Evolutionary conservation across 1,139 yeast genomes (phyloP).

Genomic region (Citeromyces hawaiiensis): DNA sequence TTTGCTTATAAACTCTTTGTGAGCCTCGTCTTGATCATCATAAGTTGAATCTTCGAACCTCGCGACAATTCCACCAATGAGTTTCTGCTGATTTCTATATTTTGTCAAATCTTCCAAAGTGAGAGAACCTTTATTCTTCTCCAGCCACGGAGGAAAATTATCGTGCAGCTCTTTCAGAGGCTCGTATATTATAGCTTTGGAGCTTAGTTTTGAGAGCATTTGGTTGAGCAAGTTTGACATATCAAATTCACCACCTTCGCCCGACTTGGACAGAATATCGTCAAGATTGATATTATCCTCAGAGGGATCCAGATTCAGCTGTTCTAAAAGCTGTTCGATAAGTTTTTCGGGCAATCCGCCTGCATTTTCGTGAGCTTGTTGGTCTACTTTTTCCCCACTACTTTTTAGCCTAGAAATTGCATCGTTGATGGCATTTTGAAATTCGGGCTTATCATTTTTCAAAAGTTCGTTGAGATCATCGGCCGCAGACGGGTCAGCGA

Average conservation of each 20-base stretch:
- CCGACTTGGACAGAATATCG: conserved; percentile 6
- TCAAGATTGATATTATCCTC: conserved; percentile 17
- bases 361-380: conserved; percentile 29
- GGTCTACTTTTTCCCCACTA: conserved; percentile 56
- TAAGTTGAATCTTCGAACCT: conserved; percentile 45
- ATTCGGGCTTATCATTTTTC: conserved; percentile 28
- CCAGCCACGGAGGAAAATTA: conserved; percentile 54
- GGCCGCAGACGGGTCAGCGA: conserved; percentile 48
- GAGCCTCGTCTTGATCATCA: conserved; percentile 32
- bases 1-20: conserved; percentile 38
- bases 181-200: conserved; percentile 78
- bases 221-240: conserved; percentile 57
- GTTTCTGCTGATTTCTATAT: conserved; percentile 40
- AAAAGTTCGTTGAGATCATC: conserved; percentile 38
- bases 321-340: conserved; percentile 34
- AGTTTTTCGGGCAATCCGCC: conserved; percentile 42
- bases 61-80: conserved; percentile 37
- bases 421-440: conserved; percentile 68
- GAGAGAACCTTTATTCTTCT: conserved; percentile 26
- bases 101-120: conserved; percentile 31
- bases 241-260: conserved; percentile 33
- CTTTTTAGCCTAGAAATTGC: conserved; percentile 69
- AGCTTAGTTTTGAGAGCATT: conserved; percentile 72
- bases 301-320: conserved; percentile 23
- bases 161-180: conserved; percentile 73